A percentile compares a stretch with the other conserved stretches of the same genome.
These are phyloP conservation scores for Verticillium klebahnii DNA, from an alignment of 2,329 filamentous ascomycete species.

Conservation along the genomic window DNA sequence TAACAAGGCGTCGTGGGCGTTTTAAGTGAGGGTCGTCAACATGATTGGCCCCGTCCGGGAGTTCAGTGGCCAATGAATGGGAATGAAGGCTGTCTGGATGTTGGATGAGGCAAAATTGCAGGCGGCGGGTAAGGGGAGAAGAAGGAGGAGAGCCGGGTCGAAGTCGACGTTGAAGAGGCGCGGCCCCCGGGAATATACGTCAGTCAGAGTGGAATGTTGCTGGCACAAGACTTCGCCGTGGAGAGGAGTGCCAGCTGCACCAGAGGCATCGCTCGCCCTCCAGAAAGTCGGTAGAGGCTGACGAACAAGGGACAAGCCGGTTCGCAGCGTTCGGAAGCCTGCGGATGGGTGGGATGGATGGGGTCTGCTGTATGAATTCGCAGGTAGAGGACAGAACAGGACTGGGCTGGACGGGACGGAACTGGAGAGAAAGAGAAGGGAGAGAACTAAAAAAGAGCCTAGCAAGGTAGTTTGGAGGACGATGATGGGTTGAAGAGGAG, in stretches of 20 bases:
- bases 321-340: conserved; percentile 28
- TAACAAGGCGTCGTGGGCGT: conserved; percentile 31
- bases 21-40: conserved; percentile 32
- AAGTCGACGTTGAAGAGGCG: background rate
- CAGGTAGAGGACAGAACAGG: background rate
- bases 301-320: conserved; percentile 25
- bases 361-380: background rate
- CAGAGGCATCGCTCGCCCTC: conserved; percentile 32
- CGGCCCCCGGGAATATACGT: conserved; percentile 27
- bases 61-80: conserved; percentile 35
- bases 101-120: conserved; percentile 7
- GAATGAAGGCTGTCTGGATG: conserved; percentile 15
- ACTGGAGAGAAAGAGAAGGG: background rate
- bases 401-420: background rate
- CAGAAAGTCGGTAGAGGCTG: conserved; percentile 21
- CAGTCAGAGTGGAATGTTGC: conserved; percentile 32
- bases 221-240: conserved; percentile 14
- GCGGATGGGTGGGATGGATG: conserved; percentile 13
- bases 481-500: conserved; percentile 14
- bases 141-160: background rate
- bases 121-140: background rate
- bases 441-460: conserved; percentile 15
- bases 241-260: conserved; percentile 26
- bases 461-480: conserved; percentile 12
- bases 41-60: conserved; percentile 37